phyloP scores from a whole-genome alignment of 2,329 filamentous ascomycete species.

The Onygenales sp. region DNA sequence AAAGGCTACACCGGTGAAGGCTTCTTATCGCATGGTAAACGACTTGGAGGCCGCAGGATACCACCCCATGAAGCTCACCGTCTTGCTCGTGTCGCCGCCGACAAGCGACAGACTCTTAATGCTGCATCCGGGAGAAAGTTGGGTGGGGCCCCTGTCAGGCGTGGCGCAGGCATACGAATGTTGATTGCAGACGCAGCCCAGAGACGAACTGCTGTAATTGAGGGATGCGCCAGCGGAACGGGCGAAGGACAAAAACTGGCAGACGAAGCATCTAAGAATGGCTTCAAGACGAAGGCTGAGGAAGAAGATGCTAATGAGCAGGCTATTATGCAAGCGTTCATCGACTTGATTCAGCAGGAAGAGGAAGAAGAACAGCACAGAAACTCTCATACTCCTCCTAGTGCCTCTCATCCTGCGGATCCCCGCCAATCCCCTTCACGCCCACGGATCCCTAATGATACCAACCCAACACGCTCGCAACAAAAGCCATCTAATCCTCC shows the following conservation, averaged over 20 bases:
- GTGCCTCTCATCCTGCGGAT: conserved; percentile 44
- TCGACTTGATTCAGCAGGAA: conserved; percentile 80
- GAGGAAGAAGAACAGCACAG: conserved; percentile 49
- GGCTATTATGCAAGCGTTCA: conserved; percentile 76
- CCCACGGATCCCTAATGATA: conserved; percentile 25
- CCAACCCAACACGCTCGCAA: conserved; percentile 5
- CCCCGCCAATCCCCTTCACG: conserved; percentile 30
- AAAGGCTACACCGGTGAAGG: conserved; percentile 89
- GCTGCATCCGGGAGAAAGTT: conserved; percentile 61
- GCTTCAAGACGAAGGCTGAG: conserved; percentile 74
- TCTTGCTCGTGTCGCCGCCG: conserved; percentile 63
- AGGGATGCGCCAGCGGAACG: conserved; percentile 67
- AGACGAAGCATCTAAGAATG: conserved; percentile 58
- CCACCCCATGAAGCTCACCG: conserved; percentile 64
- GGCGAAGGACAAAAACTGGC: conserved; percentile 57
- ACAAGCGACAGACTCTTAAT: conserved; percentile 53
- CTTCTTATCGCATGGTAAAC: conserved; percentile 66
- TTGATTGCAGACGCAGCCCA: conserved; percentile 65
- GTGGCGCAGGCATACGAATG: conserved; percentile 59
- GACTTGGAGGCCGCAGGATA: conserved; percentile 59
- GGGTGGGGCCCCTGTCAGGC: conserved; percentile 51
- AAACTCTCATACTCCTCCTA: conserved; percentile 44
- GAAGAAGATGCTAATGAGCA: conserved; percentile 82
- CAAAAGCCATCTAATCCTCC: background rate
- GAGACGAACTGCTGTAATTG: conserved; percentile 55